Percentiles rank a stretch among this genome's conserved stretches.
phyloP scores from a whole-genome alignment of 805 yeast species.

The Myxozyma kluyveri region DNA sequence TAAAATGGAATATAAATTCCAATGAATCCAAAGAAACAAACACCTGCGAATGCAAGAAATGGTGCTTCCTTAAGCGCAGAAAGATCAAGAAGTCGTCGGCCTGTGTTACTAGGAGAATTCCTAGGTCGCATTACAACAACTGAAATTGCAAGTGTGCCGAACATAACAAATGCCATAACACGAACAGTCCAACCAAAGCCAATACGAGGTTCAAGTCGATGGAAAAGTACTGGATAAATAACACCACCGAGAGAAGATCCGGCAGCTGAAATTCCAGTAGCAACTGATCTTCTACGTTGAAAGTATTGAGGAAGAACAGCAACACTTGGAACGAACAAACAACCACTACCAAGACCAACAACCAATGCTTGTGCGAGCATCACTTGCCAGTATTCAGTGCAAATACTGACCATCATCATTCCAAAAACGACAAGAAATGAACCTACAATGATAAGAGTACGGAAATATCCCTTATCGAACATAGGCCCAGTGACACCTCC shows the following conservation, averaged over 20 bases:
- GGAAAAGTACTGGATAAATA: constrained; percentile 48
- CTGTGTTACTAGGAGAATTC: constrained; percentile 13
- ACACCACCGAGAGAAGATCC: constrained; percentile 56
- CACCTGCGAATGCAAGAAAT: constrained; percentile 31
- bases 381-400: constrained; percentile 49
- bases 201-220: constrained; percentile 41
- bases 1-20: constrained; percentile 39
- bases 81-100: constrained; percentile 13
- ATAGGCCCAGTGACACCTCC: constrained; percentile 35
- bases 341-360: constrained; percentile 46
- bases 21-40: constrained; percentile 33
- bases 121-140: constrained; percentile 33
- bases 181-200: constrained; percentile 58
- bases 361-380: constrained; percentile 53
- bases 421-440: constrained; percentile 32
- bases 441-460: constrained; percentile 29
- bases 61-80: constrained; percentile 34
- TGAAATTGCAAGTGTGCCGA: constrained; percentile 34
- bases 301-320: constrained; percentile 50
- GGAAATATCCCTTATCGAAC: constrained; percentile 35
- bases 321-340: constrained; percentile 46
- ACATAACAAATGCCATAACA: constrained; percentile 46
- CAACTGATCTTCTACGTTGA: constrained; percentile 44
- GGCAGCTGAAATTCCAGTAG: constrained; percentile 47
- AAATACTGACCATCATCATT: constrained; percentile 39